Evolutionary conservation across 352 stramenopile genomes (phyloP), one percentile per base, ranked within the genome.

Genomic region (Phytophthora hibernalis): DNA sequence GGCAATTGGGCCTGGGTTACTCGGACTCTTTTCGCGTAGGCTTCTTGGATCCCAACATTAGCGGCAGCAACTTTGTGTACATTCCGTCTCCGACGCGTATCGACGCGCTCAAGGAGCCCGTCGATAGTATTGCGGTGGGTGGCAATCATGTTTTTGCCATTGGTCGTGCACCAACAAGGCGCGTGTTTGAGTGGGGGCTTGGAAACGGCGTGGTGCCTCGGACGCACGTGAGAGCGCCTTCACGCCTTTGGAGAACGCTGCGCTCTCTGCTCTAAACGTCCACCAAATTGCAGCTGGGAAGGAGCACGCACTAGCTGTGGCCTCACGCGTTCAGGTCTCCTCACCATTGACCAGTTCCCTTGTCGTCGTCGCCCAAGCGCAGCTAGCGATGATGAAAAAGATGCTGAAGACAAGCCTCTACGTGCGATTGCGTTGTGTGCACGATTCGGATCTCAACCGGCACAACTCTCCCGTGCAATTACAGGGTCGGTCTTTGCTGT

Each of bases 131-230:
- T 11, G 68, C 74, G 2, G 71, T 93, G 24, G 83, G 83, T 28
- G 85, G 83, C 3, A 93, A 93, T 44, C 83, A 90, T 51, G 77
- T 90, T 2, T 93, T 83, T 43, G 85, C 85, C 12, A 69, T 91
- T n/a, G 70, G 72, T 2, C 54, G 54, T 22, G 42, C 61, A 26
- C 50, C 67, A 20, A 21, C 47, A 20, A 67, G 74, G 9, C 82
- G 66, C 20, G 79, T 93, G 0, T 90, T 84, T 33, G 85, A 91
- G 48, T 93, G 83, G 85, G 85, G 83, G 78, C 81, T n/a, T 89
- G 81, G 76, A 71, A 87, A 56, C 72, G 83, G 0, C 76, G 85
- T 16, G 58, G 70, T 8, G 67, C 74, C 5, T 74, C 57, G 1
- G 79, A 88, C 50, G 56, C 69, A 1, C 74, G 82, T n/a, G 85